Evolutionary conservation across 768 basidiomycete species (phyloP), one percentile per base, ranked within the genome.

Genomic region (Amanita thiersii): DNA sequence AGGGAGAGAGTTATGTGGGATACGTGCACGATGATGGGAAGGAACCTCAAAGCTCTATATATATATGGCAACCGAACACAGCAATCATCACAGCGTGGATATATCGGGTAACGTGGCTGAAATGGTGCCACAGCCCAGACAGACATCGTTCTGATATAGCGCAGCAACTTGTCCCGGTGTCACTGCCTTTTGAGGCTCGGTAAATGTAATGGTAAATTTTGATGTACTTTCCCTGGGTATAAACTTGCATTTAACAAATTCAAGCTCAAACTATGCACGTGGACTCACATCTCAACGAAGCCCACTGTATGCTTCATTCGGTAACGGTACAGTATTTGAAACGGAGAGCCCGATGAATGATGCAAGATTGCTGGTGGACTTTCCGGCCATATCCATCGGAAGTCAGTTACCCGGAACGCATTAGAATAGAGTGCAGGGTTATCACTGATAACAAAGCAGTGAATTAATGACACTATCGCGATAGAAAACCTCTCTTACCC

Each of bases 111-210:
- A 15, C 7, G 52, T 58, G 14, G 49, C 48, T 2, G 54, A 47
- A 37, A 96, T 91, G 4, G 71, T 60, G 23, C 89, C 92, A 53
- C 83, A 85, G 2, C 92, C 92, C 21, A 94, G 65, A 58, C 89
- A 92, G 79, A 82, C 83, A 33, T 79, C 70, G 2, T 67, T 77
- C 43, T 78, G 70, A 59, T 80, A 96, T 2, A 94, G 49, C 0
- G 75, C 79, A 4, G 80, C 81, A 20, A 86, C 74, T 59, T 97
- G 93, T 1, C 93, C 93, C 0, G 79, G 74, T 0, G 87, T 70
- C 11, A 91, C 77, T 4, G 78, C 82, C 30, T 74, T 72, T 37
- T 85, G 68, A 0, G 82, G 77, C 25, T 70, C 58, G 28, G 71
- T 66, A 48, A 86, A 82, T 23, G 14, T 67, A 2, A 51, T 43